Evolutionary conservation across 306 rosid genomes (phyloP), one percentile per base, ranked within the genome.

Genomic region (Prunus padus): DNA sequence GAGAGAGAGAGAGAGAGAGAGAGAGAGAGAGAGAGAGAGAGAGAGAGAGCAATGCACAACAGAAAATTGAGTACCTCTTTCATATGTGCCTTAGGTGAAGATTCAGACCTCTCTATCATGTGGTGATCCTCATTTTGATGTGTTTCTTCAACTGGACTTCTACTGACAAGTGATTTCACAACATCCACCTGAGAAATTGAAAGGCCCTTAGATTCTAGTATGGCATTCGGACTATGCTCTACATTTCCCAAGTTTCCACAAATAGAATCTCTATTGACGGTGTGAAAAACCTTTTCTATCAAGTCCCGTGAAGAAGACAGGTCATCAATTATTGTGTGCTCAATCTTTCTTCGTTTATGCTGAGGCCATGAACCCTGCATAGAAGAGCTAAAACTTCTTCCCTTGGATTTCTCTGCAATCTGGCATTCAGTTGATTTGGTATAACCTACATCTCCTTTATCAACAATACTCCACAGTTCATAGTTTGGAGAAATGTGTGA

Each of bases 281-380:
- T 74, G 67, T 79, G 80, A 69, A 46, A 50, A 73, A 45, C 69
- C 67, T 82, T 80, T 84, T 85, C 88, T 77, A 33, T 19, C 28
- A 52, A 62, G 61, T 63, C 68, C 40, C 79, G 73, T 74, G 89
- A 79, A 75, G 82, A 67, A 62, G 83, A 69, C 45, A 65, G 76
- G 61, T 52, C 71, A 51, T 72, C 70, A 73, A 57, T 62, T 40
- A 51, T 47, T 67, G 76, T 77, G 33, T 44, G 63, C 56, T 80
- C 91, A 72, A 65, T 77, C 84, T 84, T 88, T 78, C 86, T 87
- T 81, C 85, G 86, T 71, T 92, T 89, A 30, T 74, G 82, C 74
- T 74, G 86, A 83, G 85, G 72, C 63, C 67, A 65, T 16, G 84
- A 84, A 76, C 71, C 82, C 74, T 82, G 86, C 80, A 76, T 33